Percentiles rank a stretch among this genome's conserved stretches.
Evolutionary conservation across 257 asterid species (phyloP).

Genomic region (Solanum sejunctum): DNA sequence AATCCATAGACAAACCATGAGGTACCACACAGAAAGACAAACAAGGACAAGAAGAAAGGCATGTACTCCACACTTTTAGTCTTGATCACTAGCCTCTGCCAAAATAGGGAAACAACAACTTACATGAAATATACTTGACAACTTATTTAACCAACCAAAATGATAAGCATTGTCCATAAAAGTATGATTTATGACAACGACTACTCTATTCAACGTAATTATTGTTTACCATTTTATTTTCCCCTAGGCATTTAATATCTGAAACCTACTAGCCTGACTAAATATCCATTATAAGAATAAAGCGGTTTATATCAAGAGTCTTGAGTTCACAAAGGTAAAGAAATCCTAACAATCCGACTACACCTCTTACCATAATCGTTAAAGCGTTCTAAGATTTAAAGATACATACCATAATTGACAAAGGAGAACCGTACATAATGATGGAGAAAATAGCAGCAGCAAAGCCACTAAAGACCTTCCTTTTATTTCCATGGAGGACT

Average conservation of each 20-base stretch:
- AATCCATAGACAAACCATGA: conserved; percentile 71
- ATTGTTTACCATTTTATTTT: neutral
- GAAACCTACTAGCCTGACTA: neutral
- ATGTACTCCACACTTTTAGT: conserved; percentile 76
- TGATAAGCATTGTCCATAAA: neutral
- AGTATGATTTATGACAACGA: neutral
- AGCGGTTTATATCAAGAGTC: neutral
- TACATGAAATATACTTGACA: neutral
- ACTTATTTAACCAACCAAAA: neutral
- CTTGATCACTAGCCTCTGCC: conserved; percentile 67
- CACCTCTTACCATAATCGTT: neutral
- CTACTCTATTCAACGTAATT: neutral
- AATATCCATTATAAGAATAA: neutral
- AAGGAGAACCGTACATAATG: conserved; percentile 78
- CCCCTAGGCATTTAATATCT: neutral
- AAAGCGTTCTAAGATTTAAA: neutral
- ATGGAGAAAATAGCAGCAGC: conserved; percentile 57
- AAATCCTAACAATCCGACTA: neutral
- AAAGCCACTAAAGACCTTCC: conserved; percentile 45
- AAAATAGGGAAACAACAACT: neutral
- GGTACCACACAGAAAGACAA: conserved; percentile 63
- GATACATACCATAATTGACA: conserved; percentile 52
- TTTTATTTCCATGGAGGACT: conserved; percentile 26
- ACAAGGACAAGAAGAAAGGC: conserved; percentile 66
- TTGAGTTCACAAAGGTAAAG: neutral